phyloP scores from a whole-genome alignment of 2,329 filamentous ascomycete species.

The Nothophaeocryptopus gaeumannii region DNA sequence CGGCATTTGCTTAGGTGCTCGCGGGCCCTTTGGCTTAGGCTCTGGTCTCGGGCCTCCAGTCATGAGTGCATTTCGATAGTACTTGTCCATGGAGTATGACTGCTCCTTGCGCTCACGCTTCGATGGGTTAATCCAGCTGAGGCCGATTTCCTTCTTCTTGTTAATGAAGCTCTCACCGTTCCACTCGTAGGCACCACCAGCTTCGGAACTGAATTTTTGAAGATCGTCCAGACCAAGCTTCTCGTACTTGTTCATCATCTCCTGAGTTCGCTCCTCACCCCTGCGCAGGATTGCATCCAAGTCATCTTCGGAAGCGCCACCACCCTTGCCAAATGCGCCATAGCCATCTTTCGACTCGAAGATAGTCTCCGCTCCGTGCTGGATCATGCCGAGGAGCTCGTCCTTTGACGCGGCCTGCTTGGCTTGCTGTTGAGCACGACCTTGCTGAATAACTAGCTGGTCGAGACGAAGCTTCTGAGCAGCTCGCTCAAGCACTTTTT shows the following conservation, averaged over 20 bases:
- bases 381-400: conserved; percentile 95
- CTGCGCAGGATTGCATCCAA: conserved; percentile 84
- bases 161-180: conserved; percentile 95
- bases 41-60: conserved; percentile 77
- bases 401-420: conserved; percentile 95
- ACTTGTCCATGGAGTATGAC: conserved; percentile 97
- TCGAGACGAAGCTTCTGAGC: conserved; percentile 95
- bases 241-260: conserved; percentile 91
- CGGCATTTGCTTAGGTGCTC: conserved; percentile 85
- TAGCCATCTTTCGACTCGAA: conserved; percentile 72
- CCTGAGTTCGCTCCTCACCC: conserved; percentile 83
- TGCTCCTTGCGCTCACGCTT: conserved; percentile 99
- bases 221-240: conserved; percentile 95
- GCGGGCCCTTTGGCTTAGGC: conserved; percentile 90
- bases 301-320: conserved; percentile 73
- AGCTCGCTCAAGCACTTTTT: conserved; percentile 94
- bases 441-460: conserved; percentile 96
- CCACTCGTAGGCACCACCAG: conserved; percentile 82
- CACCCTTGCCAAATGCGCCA: conserved; percentile 57
- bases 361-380: conserved; percentile 94
- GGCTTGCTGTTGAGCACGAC: conserved; percentile 82
- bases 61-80: conserved; percentile 88
- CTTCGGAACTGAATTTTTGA: conserved; percentile 96
- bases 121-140: conserved; percentile 96
- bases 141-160: conserved; percentile 77